Evolutionary conservation across 768 basidiomycete genomes (phyloP), one percentile per base, ranked within the genome.

Genomic region (Lanmaoa rubissima): DNA sequence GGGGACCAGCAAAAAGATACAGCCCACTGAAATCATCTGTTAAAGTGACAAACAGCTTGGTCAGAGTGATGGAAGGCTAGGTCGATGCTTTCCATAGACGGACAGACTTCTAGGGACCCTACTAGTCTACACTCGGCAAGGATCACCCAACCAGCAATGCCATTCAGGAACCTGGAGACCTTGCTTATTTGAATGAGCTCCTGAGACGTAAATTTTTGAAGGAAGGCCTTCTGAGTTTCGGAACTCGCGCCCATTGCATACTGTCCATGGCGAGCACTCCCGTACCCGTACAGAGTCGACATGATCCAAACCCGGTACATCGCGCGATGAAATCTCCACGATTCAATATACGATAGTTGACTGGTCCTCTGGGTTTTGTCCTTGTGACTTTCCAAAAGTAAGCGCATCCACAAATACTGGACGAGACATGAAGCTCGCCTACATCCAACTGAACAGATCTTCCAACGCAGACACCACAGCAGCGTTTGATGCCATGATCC

Each of bases 361-460:
- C 61, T 63, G 3, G 43, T 45, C 26, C 47, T 60, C 24, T 42
- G 51, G 0, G 49, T 53, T 39, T 41, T 45, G 40, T 61, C 65
- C 46, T 56, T 66, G 42, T 58, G 13, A 12, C 65, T 61, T 44
- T 21, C 19, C 26, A 4, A 32, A 40, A 41, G 41, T 56, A 32
- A 19, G 13, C 3, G 2, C 8, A n/a, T 28, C 24, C 11, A 28
- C 11, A 14, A 16, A 4, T 11, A 12, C 28, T 28, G 28, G 28
- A 17, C 32, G 35, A 38, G n/a, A 31, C 7, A 31, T 21, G 36
- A 16, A 43, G 13, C 14, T 31, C 16, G 11, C 48, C 48, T 21
- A 60, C 63, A 48, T 59, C 58, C 46, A 63, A 10, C 58, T 63
- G n/a, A 60, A 63, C 16, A 66, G 21, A 41, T 65, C 53, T 19